Evolutionary conservation across 78 protist genomes (phyloP), one percentile per base, ranked within the genome.

Genomic region (Dictyostelium citrinum): DNA sequence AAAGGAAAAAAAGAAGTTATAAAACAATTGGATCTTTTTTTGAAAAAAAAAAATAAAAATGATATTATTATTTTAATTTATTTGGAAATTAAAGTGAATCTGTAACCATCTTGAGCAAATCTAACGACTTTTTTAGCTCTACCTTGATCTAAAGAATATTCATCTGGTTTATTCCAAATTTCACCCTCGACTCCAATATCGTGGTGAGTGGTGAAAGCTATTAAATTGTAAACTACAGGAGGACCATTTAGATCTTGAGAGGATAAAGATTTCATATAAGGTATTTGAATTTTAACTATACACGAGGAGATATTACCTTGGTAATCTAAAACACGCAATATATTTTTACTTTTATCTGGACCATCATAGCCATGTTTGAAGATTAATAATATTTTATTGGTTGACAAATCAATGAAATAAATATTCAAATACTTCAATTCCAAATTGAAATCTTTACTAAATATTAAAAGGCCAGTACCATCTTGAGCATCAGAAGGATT

Each of bases 291-390:
- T 78, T 78, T 78, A 78, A 78, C 83, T 29, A 78, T 61, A 78
- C 83, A 78, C 24, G 83, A 78, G n/a, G 83, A 78, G n/a, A 78
- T 78, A 37, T 51, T 78, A 78, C 83, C 83, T 29, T 78, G 71
- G 31, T 78, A 55, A 49, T 78, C 83, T 31, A 78, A 78, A 12
- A 78, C 68, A n/a, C 83, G 49, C 11, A 78, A 11, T 46, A 78
- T 49, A 49, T 78, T 78, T 51, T 51, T 78, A 20, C n/a, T 14
- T 29, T 78, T 78, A 37, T 78, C 46, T 0, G 31, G 27, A 49
- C 46, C 46, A 41, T 78, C 83, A 17, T 22, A 22, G 2, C 83
- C 83, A 78, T 78, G 83, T 78, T 49, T 78, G 12, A 78, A 78
- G 35, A 55, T 24, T 27, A 78, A 78, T 14, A 78, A 12, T 7